Base-by-base conservation (phyloP, 163 green algal genomes). In the Scenedesmus sp. region DNA sequence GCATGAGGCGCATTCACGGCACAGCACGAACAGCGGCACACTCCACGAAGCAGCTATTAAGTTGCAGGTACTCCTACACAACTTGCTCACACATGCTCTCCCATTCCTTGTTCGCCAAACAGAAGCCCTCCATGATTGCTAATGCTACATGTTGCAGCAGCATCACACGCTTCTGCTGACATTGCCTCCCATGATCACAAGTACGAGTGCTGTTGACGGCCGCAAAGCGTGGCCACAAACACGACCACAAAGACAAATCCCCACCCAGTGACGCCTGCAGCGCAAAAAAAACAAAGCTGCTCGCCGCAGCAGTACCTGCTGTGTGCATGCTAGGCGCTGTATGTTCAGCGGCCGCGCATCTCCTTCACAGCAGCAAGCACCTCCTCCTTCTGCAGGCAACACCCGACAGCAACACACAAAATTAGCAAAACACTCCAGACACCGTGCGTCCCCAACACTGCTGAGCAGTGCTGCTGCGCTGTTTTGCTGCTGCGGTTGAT, bases 271-370 rank as follows among this genome's bases (percentile, higher is more conserved):
- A 22, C 22, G 22, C 16, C 59, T 40, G 65, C 65, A 76, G 30
- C 30, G 26, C 30, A 40, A 15, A 40, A 26, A 37, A 9, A 15
- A 40, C 65, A 37, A 9, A 24, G 65, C 65, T 20, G 65, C 53
- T 65, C 53, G 15, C 15, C 7, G 53, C 65, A 40, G 30, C 12
- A 15, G 73, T 37, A 30, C 37, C 3, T 37, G 65, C 65, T 20
- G 65, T 76, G 65, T 30, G 3, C 30, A 26, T 40, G 65, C 65
- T 37, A 76, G 7, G 30, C 65, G 30, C 65, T 40, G 35, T 35
- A 40, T 12, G 43, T 22, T 90, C 35, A 95, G 30, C 94, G 93
- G 49, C 93, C 95, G 70, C 96, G 93, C 96, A 98, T 97, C 87
- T 94, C 93, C 24, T 68, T 73, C 65, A 98, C 95, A 12, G 93